These are phyloP conservation scores for Epichloe typhina DNA, from an alignment of 2,329 filamentous ascomycete genomes.

Conservation along the genomic window DNA sequence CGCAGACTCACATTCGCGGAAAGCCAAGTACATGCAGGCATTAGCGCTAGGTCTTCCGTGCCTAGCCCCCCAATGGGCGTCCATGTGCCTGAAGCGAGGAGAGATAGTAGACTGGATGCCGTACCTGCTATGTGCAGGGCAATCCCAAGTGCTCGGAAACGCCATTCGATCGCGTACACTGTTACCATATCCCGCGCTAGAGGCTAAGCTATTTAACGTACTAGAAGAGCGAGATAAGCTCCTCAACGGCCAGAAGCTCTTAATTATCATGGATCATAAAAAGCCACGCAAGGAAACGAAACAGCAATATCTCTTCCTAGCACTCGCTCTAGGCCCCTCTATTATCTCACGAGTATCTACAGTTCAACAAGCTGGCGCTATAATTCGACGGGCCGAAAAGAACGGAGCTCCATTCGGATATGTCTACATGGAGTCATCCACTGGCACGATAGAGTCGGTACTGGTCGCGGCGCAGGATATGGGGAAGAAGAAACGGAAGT, in stretches of 20 bases:
- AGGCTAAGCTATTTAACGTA: slow-evolving; percentile 42
- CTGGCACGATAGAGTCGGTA: slow-evolving; percentile 38
- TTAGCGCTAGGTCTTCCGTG: slow-evolving; percentile 82
- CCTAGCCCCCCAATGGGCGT: slow-evolving; percentile 67
- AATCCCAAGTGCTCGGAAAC: slow-evolving; percentile 62
- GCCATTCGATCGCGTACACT: slow-evolving; percentile 66
- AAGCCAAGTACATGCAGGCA: slow-evolving; percentile 88
- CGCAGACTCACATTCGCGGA: slow-evolving; percentile 72
- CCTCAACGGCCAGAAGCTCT: slow-evolving; percentile 50
- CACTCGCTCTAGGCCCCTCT: slow-evolving; percentile 61
- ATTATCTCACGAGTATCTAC: slow-evolving; percentile 50
- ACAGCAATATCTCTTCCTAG: slow-evolving; percentile 68
- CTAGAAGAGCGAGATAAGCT: slow-evolving; percentile 49
- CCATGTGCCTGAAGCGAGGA: slow-evolving; percentile 51
- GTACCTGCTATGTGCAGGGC: slow-evolving; percentile 77
- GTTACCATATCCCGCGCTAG: slow-evolving; percentile 41
- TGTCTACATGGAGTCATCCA: slow-evolving; percentile 63
- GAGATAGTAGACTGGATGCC: slow-evolving; percentile 59
- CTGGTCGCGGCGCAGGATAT: slow-evolving; percentile 19
- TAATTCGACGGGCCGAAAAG: slow-evolving; percentile 38
- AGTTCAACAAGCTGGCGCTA: slow-evolving; percentile 48
- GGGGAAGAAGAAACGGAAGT: slow-evolving; percentile 28
- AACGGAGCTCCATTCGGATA: slow-evolving; percentile 49
- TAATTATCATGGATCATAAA: slow-evolving; percentile 50
- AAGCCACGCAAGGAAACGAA: slow-evolving; percentile 50